Evolutionary conservation across 192 early-diverging fungal genomes (phyloP), one percentile per base, ranked within the genome.

Genomic region (Umbelopsis vinacea): DNA sequence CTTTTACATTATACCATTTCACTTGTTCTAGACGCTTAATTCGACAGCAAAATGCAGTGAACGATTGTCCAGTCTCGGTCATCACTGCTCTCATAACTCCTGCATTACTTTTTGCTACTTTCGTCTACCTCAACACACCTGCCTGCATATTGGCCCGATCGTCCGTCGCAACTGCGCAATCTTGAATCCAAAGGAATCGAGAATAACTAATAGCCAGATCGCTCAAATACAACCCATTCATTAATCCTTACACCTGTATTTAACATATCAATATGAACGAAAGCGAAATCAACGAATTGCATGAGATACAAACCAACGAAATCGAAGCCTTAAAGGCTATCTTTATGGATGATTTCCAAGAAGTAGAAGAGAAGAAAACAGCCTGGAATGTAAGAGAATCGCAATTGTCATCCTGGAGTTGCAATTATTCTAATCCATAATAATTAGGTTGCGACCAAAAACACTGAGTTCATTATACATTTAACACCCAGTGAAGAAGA

Each of bases 301-400:
- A 82, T 14, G 85, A 89, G 73, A 74, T 89, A 35, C 92, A 93
- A 81, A 74, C 86, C 48, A 88, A 91, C 76, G 92, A 93, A 80
- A 77, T 93, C 29, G 89, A 88, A 67, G 92, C 89, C 37, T 77
- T 93, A 15, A 75, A 81, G 76, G 87, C 87, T n/a, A 88, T 88
- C 37, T 88, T 79, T 70, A 88, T 88, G 87, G 87, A 86, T 29
- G 87, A 88, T 53, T 88, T 83, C 67, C 72, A 81, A 46, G 70
- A 77, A 8, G 81, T 88, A 1, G 71, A 75, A 19, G 68, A 74
- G 9, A 82, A 81, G 8, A 74, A 76, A 38, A 79, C 80, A 38
- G 82, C 83, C 12, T 88, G 87, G 87, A 86, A 86, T 81, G 85
- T 83, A 75, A 55, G 57, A 37, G 33, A 14, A 38, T 12, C 2